A percentile compares a stretch with the other conserved stretches of the same genome.
These are phyloP conservation scores for Tritrichomonas musculus DNA, from an alignment of 208 protist species.

Conservation along the genomic window DNA sequence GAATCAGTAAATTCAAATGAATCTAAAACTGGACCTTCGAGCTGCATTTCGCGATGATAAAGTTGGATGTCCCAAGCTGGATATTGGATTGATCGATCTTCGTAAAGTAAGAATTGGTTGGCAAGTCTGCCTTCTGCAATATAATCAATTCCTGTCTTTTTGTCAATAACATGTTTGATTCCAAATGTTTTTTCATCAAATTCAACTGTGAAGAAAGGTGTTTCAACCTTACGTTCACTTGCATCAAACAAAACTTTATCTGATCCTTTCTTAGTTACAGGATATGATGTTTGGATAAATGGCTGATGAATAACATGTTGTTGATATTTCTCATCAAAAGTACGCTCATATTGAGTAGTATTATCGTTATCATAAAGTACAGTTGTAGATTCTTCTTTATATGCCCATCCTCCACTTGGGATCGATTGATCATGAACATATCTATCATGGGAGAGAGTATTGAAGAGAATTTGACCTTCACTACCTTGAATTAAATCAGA, in stretches of 20 bases:
- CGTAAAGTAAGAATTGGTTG: background rate
- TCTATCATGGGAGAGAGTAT: background rate
- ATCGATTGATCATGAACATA: background rate
- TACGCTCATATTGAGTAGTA: background rate
- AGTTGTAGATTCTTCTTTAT: background rate
- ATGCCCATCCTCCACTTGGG: background rate
- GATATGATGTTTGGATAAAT: background rate
- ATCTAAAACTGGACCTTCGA: background rate
- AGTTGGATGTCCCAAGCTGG: constrained; percentile 5
- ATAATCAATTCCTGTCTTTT: background rate
- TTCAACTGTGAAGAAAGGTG: background rate
- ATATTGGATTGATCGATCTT: background rate
- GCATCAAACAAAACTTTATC: background rate
- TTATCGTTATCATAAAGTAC: background rate
- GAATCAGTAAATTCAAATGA: background rate
- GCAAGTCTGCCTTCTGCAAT: background rate
- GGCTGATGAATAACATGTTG: background rate
- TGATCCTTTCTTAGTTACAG: background rate
- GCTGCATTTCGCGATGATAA: constrained; percentile 22
- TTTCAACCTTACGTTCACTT: background rate
- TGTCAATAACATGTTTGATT: background rate
- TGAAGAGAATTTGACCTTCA: background rate
- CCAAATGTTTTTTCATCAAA: background rate
- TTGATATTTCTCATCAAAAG: background rate
- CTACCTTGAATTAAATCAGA: background rate